phyloP scores from a whole-genome alignment of 176 grass and related monocot species.

The Phragmites australis region DNA sequence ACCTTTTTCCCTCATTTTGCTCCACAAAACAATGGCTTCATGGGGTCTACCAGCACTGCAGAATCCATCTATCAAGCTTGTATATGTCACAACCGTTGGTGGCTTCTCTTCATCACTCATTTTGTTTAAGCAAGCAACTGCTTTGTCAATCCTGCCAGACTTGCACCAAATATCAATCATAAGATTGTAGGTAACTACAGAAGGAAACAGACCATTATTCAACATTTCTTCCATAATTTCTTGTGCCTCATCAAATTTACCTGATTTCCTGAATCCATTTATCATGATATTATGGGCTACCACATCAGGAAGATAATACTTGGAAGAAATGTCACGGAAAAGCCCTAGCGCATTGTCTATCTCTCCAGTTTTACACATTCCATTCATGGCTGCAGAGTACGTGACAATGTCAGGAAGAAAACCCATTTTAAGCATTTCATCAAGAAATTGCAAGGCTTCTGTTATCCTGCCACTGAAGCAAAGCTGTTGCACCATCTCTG shows the following conservation, averaged over 20 bases:
- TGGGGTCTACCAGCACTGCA: constrained; percentile 54
- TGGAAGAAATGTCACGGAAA: constrained; percentile 69
- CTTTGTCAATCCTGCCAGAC: constrained; percentile 62
- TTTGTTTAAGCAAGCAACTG: constrained; percentile 58
- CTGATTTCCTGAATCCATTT: constrained; percentile 75
- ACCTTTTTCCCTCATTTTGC: constrained; percentile 67
- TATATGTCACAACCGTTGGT: constrained; percentile 80
- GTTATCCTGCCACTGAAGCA: constrained; percentile 66
- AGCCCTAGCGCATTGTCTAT: constrained; percentile 53
- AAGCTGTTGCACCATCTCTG: constrained; percentile 76
- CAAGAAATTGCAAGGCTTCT: constrained; percentile 73
- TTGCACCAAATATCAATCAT: constrained; percentile 96
- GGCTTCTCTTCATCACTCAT: constrained; percentile 68
- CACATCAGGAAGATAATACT: constrained; percentile 84
- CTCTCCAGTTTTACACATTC: constrained; percentile 72
- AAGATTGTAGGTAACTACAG: constrained; percentile 84
- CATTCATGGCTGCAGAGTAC: constrained; percentile 80
- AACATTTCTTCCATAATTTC: constrained; percentile 78
- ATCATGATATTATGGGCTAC: constrained; percentile 95
- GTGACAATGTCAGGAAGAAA: constrained; percentile 87
- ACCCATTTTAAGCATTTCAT: constrained; percentile 72
- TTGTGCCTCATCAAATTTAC: constrained; percentile 66
- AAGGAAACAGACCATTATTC: constrained; percentile 69
- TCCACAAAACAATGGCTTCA: constrained; percentile 61
- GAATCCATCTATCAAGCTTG: constrained; percentile 84